Percentiles rank a stretch among this genome's conserved stretches.
Evolutionary conservation across 345 rosid species (phyloP).

Genomic region (Populus euphratica): DNA sequence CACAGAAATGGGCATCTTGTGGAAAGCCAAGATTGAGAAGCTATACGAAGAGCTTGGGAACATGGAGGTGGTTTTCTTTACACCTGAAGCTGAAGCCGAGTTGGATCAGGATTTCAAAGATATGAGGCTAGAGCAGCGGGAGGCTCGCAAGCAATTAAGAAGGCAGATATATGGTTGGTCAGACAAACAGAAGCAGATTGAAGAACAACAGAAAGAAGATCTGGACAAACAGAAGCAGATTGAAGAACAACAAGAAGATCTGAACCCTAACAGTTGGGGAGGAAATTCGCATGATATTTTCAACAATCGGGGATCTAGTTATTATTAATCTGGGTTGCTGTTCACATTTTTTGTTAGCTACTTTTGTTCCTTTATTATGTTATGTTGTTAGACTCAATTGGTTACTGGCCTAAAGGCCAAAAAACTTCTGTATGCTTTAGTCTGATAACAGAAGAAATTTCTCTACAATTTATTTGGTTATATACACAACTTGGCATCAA

Average conservation of each 20-base stretch:
- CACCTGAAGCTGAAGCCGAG: conserved; percentile 66
- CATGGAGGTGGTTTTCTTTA: conserved; percentile 69
- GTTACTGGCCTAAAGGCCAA: not conserved
- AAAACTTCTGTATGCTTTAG: not conserved
- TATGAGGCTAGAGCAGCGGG: conserved; percentile 61
- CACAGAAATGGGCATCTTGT: conserved; percentile 79
- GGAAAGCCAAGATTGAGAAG: conserved; percentile 93
- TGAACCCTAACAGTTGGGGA: not conserved
- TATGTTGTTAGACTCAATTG: not conserved
- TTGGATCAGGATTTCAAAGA: conserved; percentile 77
- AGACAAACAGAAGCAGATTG: conserved; percentile 20
- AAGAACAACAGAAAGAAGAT: conserved; percentile 9
- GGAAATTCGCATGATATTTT: conserved; percentile 14
- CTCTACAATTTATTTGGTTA: not conserved
- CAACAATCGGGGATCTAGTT: conserved; percentile 15
- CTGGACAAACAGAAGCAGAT: conserved; percentile 19
- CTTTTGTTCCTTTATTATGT: not conserved
- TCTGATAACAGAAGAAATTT: not conserved
- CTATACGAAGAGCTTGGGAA: conserved; percentile 78
- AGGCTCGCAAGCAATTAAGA: conserved; percentile 59
- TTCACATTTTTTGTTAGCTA: not conserved
- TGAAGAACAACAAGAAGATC: conserved; percentile 14
- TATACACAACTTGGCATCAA: not conserved
- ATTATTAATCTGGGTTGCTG: not conserved
- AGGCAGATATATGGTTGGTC: conserved; percentile 42